phyloP scores from a whole-genome alignment of 108 stramenopile species.

The Cyclotella baltica region DNA sequence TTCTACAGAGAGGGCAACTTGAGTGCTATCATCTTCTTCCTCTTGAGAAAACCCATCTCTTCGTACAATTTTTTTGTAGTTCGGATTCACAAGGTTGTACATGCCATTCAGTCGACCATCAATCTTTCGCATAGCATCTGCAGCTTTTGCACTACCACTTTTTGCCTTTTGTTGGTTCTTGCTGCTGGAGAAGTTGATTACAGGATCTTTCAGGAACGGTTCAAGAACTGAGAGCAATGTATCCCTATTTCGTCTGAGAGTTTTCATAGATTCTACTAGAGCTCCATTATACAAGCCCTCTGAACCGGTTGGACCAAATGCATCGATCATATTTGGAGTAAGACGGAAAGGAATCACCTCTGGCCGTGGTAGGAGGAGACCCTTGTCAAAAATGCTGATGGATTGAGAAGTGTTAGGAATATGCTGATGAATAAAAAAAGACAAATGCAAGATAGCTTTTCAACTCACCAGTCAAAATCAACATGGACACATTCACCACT shows the following conservation, averaged over 20 bases:
- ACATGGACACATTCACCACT: slow-evolving; percentile 98
- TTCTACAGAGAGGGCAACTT: slow-evolving; percentile 86
- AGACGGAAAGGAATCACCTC: slow-evolving; percentile 99
- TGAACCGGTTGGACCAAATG: slow-evolving; percentile 90
- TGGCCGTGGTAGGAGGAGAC: slow-evolving; percentile 85
- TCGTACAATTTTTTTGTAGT: slow-evolving; percentile 66
- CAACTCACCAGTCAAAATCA: slow-evolving; percentile 94
- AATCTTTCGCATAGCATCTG: slow-evolving; percentile 71
- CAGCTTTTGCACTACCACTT: slow-evolving; percentile 24
- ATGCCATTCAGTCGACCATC: slow-evolving; percentile 85
- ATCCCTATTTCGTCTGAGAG: slow-evolving; percentile 91
- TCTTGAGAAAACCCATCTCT: slow-evolving; percentile 30
- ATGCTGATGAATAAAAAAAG: slow-evolving; percentile 54
- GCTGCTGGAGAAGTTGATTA: slow-evolving; percentile 86
- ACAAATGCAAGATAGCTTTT: background rate
- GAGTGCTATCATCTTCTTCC: slow-evolving; percentile 62
- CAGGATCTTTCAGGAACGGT: slow-evolving; percentile 94
- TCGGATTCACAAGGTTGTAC: slow-evolving; percentile 90
- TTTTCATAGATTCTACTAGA: slow-evolving; percentile 82
- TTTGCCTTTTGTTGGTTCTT: slow-evolving; percentile 58
- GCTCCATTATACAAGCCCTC: slow-evolving; percentile 91
- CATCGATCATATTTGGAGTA: slow-evolving; percentile 98
- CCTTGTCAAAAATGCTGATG: slow-evolving; percentile 99
- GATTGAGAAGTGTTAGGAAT: background rate
- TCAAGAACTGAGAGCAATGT: slow-evolving; percentile 97